Conservation (phyloP, 73 alveolate species). For the Symbiodinium pilosum region DNA sequence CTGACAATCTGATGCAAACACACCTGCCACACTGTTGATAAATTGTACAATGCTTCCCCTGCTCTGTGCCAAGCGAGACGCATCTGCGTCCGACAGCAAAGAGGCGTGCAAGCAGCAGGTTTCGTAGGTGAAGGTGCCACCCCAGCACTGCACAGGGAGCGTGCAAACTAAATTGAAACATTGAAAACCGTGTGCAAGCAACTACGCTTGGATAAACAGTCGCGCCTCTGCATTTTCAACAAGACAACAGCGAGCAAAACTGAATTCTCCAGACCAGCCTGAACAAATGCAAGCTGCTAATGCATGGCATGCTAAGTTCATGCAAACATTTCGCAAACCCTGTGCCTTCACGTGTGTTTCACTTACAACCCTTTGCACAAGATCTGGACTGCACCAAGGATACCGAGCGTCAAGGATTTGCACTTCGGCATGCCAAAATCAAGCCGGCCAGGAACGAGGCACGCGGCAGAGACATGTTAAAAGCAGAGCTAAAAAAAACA, state of each 20-base stretch:
- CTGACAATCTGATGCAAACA: no score
- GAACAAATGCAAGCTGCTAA: not conserved
- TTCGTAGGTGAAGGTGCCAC: conserved; percentile 71
- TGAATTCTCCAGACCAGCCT: conserved; percentile 82
- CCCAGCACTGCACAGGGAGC: conserved; percentile 67
- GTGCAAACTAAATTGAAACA: not conserved
- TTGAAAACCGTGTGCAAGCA: not conserved
- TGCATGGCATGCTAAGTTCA: not conserved
- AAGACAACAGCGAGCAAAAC: conserved; percentile 79
- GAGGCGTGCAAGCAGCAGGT: conserved; percentile 59
- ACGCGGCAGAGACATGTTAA: not conserved
- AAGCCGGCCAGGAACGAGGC: not conserved
- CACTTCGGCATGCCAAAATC: not conserved
- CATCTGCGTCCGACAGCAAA: conserved; percentile 63
- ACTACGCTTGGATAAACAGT: not conserved
- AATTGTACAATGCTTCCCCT: no score
- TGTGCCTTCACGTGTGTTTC: not conserved
- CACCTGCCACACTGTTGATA: no score
- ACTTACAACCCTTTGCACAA: not conserved
- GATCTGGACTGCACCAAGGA: not conserved
- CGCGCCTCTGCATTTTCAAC: conserved; percentile 49
- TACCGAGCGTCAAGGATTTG: not conserved
- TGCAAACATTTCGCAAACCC: not conserved
- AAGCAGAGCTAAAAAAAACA: not conserved
- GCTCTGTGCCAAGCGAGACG: conserved; percentile 16